Evolutionary conservation across 2,329 filamentous ascomycete species (phyloP).

Genomic region (Sporothrix schenckii): DNA sequence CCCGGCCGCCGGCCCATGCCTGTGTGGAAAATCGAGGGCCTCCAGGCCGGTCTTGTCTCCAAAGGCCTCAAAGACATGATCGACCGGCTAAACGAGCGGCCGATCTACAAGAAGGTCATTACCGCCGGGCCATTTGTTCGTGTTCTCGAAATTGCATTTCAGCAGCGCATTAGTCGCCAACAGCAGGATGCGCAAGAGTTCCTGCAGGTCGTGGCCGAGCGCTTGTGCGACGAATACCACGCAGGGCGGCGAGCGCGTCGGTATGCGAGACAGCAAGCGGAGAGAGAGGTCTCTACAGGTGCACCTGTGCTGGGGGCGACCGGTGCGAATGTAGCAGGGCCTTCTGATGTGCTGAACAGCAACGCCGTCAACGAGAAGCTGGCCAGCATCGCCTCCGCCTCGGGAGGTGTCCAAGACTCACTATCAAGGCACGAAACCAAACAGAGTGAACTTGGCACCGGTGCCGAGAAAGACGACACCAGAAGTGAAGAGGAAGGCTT

Average conservation of each 20-base stretch:
- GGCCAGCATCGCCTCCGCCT: slow-evolving; percentile 29
- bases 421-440: not conserved
- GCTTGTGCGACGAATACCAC: slow-evolving; percentile 91
- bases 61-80: slow-evolving; percentile 88
- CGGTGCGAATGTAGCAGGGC: not conserved
- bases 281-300: slow-evolving; percentile 7
- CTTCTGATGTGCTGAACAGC: slow-evolving; percentile 27
- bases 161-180: slow-evolving; percentile 85
- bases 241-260: slow-evolving; percentile 74
- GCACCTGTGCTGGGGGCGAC: not conserved
- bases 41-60: slow-evolving; percentile 83
- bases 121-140: slow-evolving; percentile 82
- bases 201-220: slow-evolving; percentile 87
- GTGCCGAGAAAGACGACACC: not conserved
- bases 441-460: too few relatives aligned
- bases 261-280: slow-evolving; percentile 51
- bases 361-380: slow-evolving; percentile 33
- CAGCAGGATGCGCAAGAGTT: slow-evolving; percentile 99
- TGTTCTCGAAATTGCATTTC: slow-evolving; percentile 82
- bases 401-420: not conserved
- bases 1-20: slow-evolving; percentile 44
- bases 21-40: slow-evolving; percentile 64
- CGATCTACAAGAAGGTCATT: slow-evolving; percentile 91
- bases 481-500: slow-evolving; percentile 69
- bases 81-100: slow-evolving; percentile 88